Base-by-base conservation (phyloP, 768 basidiomycete genomes). In the Leccinum boreale region DNA sequence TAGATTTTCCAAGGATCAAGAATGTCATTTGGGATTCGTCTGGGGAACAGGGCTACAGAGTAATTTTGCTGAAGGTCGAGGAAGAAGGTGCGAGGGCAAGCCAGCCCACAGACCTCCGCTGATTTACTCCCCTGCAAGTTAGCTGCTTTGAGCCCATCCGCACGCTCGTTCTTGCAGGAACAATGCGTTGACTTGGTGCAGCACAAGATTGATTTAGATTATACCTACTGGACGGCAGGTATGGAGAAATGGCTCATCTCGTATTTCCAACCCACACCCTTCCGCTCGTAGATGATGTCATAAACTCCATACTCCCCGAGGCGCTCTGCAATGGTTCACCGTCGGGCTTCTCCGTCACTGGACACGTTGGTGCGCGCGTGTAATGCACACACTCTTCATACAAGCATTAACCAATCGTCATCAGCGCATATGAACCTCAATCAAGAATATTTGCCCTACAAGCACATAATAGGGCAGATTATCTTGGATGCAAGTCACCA, bases 171-270 rank as follows among this genome's bases (percentile, higher is more conserved):
- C 62, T 70, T 97, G 56, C 70, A 78, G 26, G 70, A 73, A n/a
- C 80, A 87, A 62, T 71, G 79, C 4, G 78, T 77, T 36, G 83
- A 81, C 6, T 67, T 92, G n/a, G 76, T 82, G 8, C 73, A 75
- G 15, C 82, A 92, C 65, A 74, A 73, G 1, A 60, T 98, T 44
- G 73, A 85, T 23, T 74, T 98, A 45, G 81, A 83, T 56, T 98
- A 98, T 69, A 80, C 89, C 67, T 89, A 92, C 71, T 98, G 96
- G 96, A 86, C 83, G 2, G 83, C 92, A 49, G 88, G 94, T 93
- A 65, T 31, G 53, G 39, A 48, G n/a, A 55, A 36, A 53, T 50
- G 26, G 31, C n/a, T 60, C 54, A 51, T 21, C 15, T 11, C 28
- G 14, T 5, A 33, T 49, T 44, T 48, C 26, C 19, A 17, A 53